These are phyloP conservation scores for Amaranthus tricolor DNA, from an alignment of 179 eudicot species.

Conservation along the genomic window DNA sequence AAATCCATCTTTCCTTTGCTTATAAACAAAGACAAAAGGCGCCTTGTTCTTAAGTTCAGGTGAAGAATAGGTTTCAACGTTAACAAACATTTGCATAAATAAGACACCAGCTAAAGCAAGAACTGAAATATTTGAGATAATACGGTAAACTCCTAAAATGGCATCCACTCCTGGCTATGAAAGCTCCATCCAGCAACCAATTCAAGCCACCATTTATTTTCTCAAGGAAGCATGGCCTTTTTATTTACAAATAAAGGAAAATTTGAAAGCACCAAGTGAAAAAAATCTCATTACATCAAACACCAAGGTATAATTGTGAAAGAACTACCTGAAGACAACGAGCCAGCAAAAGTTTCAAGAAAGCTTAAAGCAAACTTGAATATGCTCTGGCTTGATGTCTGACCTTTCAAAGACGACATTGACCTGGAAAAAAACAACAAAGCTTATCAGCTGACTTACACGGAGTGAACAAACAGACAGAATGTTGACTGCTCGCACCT, in stretches of 20 bases:
- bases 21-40: not conserved
- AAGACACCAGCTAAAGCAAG: not conserved
- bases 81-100: not conserved
- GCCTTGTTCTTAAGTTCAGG: not conserved
- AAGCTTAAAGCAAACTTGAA: constrained; percentile 70
- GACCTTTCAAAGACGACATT: constrained; percentile 72
- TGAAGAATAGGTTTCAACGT: too few species aligned
- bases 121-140: not conserved
- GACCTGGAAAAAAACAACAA: constrained; percentile 55
- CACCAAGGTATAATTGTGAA: not conserved
- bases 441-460: not conserved
- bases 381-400: constrained; percentile 66
- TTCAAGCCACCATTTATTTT: not conserved
- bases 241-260: not conserved
- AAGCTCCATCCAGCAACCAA: constrained; percentile 7
- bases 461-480: constrained; percentile 7
- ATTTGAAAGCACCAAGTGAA: constrained; percentile 3
- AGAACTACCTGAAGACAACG: constrained; percentile 88
- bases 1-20: constrained; percentile 3
- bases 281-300: not conserved
- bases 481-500: constrained; percentile 48
- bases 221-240: not conserved
- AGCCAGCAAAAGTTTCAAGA: constrained; percentile 97
- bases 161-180: not conserved
- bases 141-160: not conserved